A percentile compares a stretch with the other conserved stretches of the same genome.
phyloP scores from a whole-genome alignment of 352 stramenopile species.

The Nothophytophthora sp. region DNA sequence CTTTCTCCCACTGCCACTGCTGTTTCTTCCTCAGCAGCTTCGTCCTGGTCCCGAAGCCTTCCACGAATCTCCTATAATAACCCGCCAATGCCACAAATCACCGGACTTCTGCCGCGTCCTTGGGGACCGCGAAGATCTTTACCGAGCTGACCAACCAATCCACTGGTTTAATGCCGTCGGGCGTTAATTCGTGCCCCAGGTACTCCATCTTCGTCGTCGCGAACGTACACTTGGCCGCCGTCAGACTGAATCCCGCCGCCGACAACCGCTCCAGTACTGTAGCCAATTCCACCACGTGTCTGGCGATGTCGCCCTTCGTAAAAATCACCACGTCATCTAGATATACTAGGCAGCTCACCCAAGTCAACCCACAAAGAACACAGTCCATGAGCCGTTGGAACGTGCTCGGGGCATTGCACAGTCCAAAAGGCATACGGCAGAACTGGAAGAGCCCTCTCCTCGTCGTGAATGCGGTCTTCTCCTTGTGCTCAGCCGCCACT shows the following conservation, averaged over 20 bases:
- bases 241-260: constrained; percentile 9
- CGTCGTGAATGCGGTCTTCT: constrained; percentile 20
- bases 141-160: constrained; percentile 8
- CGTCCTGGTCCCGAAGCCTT: constrained; percentile 13
- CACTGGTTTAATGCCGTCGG: constrained; percentile 3
- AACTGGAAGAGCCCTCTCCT: constrained; percentile 17
- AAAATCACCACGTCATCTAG: constrained; percentile 26
- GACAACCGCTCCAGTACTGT: constrained; percentile 11
- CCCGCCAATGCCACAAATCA: constrained; percentile 13
- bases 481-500: too few relatives aligned
- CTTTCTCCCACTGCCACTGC: constrained; percentile 14
- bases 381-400: constrained; percentile 31
- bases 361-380: constrained; percentile 16
- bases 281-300: constrained; percentile 15
- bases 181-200: constrained; percentile 19
- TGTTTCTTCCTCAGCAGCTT: constrained; percentile 15
- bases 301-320: constrained; percentile 1
- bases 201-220: constrained; percentile 13
- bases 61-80: constrained; percentile 25
- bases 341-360: constrained; percentile 20
- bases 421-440: constrained; percentile 16
- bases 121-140: constrained; percentile 2
- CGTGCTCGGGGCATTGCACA: constrained; percentile 21
- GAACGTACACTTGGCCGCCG: constrained; percentile 15
- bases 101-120: constrained; percentile 4